Evolutionary conservation across 1,139 yeast genomes (phyloP), one percentile per base, ranked within the genome.

Genomic region (Candida buenavistaensis): DNA sequence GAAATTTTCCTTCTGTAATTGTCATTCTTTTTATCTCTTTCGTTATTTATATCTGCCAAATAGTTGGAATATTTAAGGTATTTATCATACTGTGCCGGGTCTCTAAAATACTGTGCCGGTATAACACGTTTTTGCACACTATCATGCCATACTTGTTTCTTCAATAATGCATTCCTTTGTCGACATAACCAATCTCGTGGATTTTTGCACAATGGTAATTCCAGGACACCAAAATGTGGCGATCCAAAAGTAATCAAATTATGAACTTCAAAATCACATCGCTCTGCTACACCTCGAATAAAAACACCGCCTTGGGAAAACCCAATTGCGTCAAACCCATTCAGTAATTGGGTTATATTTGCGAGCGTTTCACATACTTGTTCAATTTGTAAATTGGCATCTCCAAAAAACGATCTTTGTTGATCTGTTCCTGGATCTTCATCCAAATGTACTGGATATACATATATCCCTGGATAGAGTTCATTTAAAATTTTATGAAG

Each of bases 251-350:
- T 82, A 11, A 85, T 64, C 32, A 86, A 60, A 32, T 69, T 78
- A 37, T 71, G 56, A 3, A 84, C 64, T 3, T 68, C 62, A 1
- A 82, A 61, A 2, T 56, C 40, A 49, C 88, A 81, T 25, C 73
- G 56, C 51, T 86, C 83, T 21, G 77, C 66, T 30, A 83, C 70
- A 2, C 81, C 84, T 32, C 95, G 58, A 12, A 84, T 57, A 42
- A 86, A 79, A 10, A 86, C 56, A 0, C 95, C 95, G 23, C 95
- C 95, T 52, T 86, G 95, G 0, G 94, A 83, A 48, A 82, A 82
- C 3, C 95, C 95, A 31, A 86, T 68, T 4, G 82, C 86, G 52
- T 83, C 83, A 52, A 84, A 82, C 0, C 92, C 92, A 2, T 47
- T 33, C 13, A 23, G 24, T 10, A 80, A 59, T 36, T 71, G 75